Percentiles rank a stretch among this genome's conserved stretches.
Conservation (phyloP, 2,329 filamentous ascomycete genomes). For the Colletotrichum plurivorum region DNA sequence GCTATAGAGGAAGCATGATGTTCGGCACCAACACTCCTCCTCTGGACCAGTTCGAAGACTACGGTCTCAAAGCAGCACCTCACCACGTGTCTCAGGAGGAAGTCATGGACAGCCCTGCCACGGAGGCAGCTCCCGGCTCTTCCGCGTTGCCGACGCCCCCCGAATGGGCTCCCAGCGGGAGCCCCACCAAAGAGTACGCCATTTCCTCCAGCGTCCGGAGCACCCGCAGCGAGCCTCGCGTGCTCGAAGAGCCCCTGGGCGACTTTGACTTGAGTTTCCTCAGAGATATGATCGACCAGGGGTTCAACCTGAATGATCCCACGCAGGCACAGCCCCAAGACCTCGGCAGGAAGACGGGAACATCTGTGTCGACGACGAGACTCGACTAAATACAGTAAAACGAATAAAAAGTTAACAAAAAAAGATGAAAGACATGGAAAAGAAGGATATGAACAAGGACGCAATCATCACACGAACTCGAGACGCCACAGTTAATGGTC, state of each 20-base stretch:
- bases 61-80: constrained; percentile 36
- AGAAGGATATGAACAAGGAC: constrained; percentile 15
- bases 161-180: constrained; percentile 45
- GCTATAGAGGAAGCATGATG: constrained; percentile 37
- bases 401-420: constrained; percentile 5
- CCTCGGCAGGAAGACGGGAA: constrained; percentile 22
- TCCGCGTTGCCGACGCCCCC: constrained; percentile 54
- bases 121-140: constrained; percentile 53
- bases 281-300: constrained; percentile 34
- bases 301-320: constrained; percentile 32
- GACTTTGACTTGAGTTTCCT: constrained; percentile 32
- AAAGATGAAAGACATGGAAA: constrained; percentile 21
- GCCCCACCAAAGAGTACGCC: constrained; percentile 25
- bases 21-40: constrained; percentile 38
- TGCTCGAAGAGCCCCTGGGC: constrained; percentile 21
- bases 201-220: constrained; percentile 21
- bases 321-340: constrained; percentile 23
- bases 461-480: constrained; percentile 24
- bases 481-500: not conserved
- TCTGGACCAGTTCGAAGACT: constrained; percentile 29
- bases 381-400: constrained; percentile 19
- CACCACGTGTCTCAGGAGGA: constrained; percentile 52
- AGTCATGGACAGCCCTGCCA: constrained; percentile 51
- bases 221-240: constrained; percentile 21
- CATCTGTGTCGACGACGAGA: constrained; percentile 32